A percentile compares a stretch with the other conserved stretches of the same genome.
Conservation (phyloP, 2,329 filamentous ascomycete species). For the Stachybotrys elegans region DNA sequence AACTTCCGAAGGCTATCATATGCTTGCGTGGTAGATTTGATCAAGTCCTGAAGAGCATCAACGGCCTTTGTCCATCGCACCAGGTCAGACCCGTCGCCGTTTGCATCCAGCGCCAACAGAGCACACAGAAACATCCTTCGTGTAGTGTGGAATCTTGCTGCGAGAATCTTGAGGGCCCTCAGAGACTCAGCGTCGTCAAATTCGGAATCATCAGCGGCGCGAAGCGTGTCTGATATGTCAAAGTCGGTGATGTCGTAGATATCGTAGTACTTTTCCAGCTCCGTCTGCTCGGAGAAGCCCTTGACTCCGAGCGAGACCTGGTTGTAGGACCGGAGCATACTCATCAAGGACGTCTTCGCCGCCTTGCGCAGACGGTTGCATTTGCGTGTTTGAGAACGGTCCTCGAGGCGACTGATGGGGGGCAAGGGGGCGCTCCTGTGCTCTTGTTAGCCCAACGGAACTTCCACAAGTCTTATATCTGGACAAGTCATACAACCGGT, state of each 20-base stretch:
- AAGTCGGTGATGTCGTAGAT: slow-evolving; percentile 75
- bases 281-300: slow-evolving; percentile 69
- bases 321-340: slow-evolving; percentile 67
- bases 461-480: neutral
- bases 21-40: slow-evolving; percentile 54
- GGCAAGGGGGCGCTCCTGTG: slow-evolving; percentile 78
- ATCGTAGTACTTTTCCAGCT: slow-evolving; percentile 89
- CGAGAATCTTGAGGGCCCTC: slow-evolving; percentile 73
- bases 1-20: slow-evolving; percentile 64
- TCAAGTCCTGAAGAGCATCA: slow-evolving; percentile 66
- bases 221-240: slow-evolving; percentile 66
- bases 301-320: slow-evolving; percentile 65
- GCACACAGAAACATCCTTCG: slow-evolving; percentile 85
- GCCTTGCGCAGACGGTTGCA: slow-evolving; percentile 75
- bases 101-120: slow-evolving; percentile 80
- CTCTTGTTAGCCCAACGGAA: slow-evolving; percentile 3
- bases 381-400: slow-evolving; percentile 70
- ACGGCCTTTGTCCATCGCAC: slow-evolving; percentile 72
- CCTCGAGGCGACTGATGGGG: slow-evolving; percentile 87
- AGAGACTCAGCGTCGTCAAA: slow-evolving; percentile 74
- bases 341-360: slow-evolving; percentile 64
- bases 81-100: slow-evolving; percentile 72
- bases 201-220: slow-evolving; percentile 59
- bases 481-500: slow-evolving; percentile 61
- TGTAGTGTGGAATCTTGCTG: slow-evolving; percentile 73